Conservation (phyloP, 139 green algal species). For the Haematococcus lacustris region DNA sequence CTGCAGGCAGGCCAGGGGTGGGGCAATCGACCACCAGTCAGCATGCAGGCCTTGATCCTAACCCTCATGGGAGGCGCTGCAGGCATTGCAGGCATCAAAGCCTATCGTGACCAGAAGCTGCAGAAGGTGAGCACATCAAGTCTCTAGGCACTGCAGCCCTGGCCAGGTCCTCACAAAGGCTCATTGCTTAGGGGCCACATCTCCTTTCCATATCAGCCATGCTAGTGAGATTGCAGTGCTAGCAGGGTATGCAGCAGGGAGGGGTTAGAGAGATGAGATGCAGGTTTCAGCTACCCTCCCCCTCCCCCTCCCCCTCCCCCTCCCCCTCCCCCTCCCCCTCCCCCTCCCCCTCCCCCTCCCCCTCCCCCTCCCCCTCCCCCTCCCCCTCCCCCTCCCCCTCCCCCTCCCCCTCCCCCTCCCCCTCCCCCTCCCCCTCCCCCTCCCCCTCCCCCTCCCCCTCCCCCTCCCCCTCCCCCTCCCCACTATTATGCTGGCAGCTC, state of each 20-base stretch:
- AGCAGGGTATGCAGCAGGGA: neutral
- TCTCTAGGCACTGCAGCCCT: neutral
- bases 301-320: too few species aligned
- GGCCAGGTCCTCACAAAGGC: neutral
- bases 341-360: neutral
- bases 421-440: too few species aligned
- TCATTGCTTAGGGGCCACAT: neutral
- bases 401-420: too few species aligned
- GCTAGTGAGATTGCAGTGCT: neutral
- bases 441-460: too few species aligned
- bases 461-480: neutral
- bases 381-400: too few species aligned
- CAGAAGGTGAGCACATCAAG: constrained; percentile 8
- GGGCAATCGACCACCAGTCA: constrained; percentile 13
- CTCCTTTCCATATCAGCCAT: neutral
- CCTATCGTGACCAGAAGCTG: constrained; percentile 33
- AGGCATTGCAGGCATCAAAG: constrained; percentile 16
- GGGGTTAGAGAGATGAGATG: neutral
- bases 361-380: too few species aligned
- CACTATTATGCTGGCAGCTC: neutral
- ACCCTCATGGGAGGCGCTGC: constrained; percentile 26
- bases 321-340: neutral
- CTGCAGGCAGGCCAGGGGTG: neutral
- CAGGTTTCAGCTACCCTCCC: neutral
- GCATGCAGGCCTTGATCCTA: constrained; percentile 18